A percentile compares a stretch with the other conserved stretches of the same genome.
Evolutionary conservation across 371 early-diverging fungal genomes (phyloP).

Genomic region (Mucor indicus): DNA sequence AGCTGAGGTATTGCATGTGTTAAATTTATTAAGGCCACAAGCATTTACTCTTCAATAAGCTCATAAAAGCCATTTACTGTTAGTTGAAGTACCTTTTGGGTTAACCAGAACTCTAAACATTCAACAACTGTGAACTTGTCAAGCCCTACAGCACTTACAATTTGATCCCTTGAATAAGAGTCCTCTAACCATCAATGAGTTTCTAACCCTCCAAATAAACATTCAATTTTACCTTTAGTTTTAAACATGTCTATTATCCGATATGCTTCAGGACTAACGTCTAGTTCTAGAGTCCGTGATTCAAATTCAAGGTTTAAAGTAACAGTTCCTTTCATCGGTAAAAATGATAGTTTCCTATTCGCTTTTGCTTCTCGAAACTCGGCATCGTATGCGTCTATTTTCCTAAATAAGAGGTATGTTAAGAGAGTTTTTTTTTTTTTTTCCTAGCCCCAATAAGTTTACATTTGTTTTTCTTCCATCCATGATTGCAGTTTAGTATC

Average conservation of each 20-base stretch:
- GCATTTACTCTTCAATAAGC: conserved; percentile 17
- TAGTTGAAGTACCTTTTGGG: conserved; percentile 14
- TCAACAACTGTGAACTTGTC: conserved; percentile 6
- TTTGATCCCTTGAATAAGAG: conserved; percentile 13
- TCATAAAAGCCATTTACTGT: conserved; percentile 13
- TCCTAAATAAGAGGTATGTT: not conserved
- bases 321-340: conserved; percentile 23
- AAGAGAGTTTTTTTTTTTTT: too few relatives aligned
- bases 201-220: not conserved
- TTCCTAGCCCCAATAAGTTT: not conserved
- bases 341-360: conserved; percentile 24
- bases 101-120: conserved; percentile 23
- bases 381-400: conserved; percentile 14
- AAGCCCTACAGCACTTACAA: conserved; percentile 4
- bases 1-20: too few relatives aligned
- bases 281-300: conserved; percentile 3
- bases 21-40: too few relatives aligned
- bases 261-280: conserved; percentile 23
- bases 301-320: conserved; percentile 27
- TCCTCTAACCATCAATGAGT: not conserved
- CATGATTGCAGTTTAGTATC: not conserved
- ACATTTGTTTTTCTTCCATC: not conserved
- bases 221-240: conserved; percentile 8
- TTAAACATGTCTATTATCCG: conserved; percentile 25
- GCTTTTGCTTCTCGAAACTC: conserved; percentile 20